phyloP scores from a whole-genome alignment of 176 grass and related monocot species.

The Triticum monococcum region DNA sequence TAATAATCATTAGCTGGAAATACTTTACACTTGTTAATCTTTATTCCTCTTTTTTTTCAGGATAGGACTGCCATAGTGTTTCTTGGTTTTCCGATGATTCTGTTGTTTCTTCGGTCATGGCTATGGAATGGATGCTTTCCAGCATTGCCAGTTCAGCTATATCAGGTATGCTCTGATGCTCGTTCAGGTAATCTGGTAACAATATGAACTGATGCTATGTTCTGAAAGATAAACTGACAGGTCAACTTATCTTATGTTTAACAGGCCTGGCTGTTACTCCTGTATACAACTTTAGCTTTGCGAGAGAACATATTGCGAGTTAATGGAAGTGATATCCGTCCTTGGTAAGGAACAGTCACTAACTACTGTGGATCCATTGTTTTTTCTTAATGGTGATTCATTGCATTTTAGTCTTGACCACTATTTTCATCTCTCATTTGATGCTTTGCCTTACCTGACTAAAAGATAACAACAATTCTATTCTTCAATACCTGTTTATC shows the following conservation, averaged over 20 bases:
- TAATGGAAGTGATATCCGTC: slow-evolving; percentile 86
- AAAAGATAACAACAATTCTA: neutral
- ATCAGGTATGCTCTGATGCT: slow-evolving; percentile 68
- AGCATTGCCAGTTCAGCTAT: slow-evolving; percentile 90
- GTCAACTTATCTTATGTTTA: slow-evolving; percentile 34
- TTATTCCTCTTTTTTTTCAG: slow-evolving; percentile 41
- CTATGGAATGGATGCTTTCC: slow-evolving; percentile 91
- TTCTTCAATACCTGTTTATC: neutral
- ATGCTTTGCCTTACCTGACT: slow-evolving; percentile 1
- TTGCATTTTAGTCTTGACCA: slow-evolving; percentile 3
- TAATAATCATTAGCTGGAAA: neutral
- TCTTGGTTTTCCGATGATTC: slow-evolving; percentile 82
- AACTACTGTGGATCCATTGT: neutral
- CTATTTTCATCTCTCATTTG: slow-evolving; percentile 13
- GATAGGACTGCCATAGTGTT: slow-evolving; percentile 94
- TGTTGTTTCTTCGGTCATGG: slow-evolving; percentile 79
- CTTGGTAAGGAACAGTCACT: slow-evolving; percentile 57
- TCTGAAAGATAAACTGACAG: slow-evolving; percentile 19
- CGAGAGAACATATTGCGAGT: slow-evolving; percentile 85
- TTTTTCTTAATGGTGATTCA: neutral
- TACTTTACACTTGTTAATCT: neutral
- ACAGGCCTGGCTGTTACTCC: slow-evolving; percentile 79
- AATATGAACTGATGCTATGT: slow-evolving; percentile 23
- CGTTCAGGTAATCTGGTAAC: neutral
- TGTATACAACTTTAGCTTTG: slow-evolving; percentile 87